Base-by-base conservation (phyloP, 2,329 filamentous ascomycete genomes). In the Penicillium sp. region DNA sequence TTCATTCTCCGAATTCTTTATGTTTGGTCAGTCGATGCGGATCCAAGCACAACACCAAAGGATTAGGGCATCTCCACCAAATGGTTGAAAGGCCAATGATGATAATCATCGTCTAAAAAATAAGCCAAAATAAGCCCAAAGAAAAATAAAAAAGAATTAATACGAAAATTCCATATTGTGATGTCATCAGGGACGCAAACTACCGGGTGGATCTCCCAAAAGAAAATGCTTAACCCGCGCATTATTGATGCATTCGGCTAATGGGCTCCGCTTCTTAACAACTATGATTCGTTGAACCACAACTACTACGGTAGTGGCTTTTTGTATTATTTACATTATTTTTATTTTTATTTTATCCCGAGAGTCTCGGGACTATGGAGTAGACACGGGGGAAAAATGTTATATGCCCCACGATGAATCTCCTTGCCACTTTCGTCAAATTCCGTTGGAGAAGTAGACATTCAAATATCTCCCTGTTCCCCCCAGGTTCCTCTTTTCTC, bases 181-280 rank as follows among this genome's bases (percentile, higher is more conserved):
- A 67, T 66, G 61, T 67, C 66, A 66, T 65, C 58, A 60, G 65
- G 62, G 64, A 65, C 61, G 58, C 60, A 59, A 56, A 50, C 59
- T 55, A 53, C 53, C 25, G 50, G 36, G 55, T 60, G 65, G 44
- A 21, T 23, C 29, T 17, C 19, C 6, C 41, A 55, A 53, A 61
- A 59, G 21, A 58, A 60, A 68, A 73, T 71, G 70, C 69, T 72
- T 73, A 70, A 67, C 64, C 57, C 49, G 65, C 53, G 21, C 59
- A 56, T 68, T 59, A 67, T 69, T 68, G 69, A 72, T 69, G 70
- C 68, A 68, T 70, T 45, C 69, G 64, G 62, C 55, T 27, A 17
- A 38, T 12, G 54, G 57, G 19, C 60, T 55, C 61, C 61, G 39
- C 57, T 65, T 61, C 58, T 65, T 62, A 44, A 35, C 55, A 57